Base-by-base conservation (phyloP, 2,329 filamentous ascomycete genomes). In the Dichotomopilus funicola region DNA sequence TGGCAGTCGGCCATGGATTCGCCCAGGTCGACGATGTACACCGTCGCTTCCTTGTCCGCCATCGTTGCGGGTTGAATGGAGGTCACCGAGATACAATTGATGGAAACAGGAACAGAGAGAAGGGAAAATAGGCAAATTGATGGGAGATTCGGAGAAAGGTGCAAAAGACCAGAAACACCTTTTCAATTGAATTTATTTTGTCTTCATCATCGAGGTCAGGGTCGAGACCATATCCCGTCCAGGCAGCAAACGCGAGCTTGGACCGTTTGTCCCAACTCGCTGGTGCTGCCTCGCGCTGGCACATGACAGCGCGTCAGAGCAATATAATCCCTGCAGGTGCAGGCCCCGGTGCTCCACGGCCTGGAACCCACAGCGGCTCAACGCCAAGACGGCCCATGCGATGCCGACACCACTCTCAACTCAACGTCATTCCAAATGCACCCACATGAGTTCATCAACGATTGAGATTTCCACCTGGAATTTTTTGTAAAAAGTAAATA, bases 11-110 rank as follows among this genome's bases (percentile, higher is more conserved):
- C 86, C 88, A 95, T 96, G n/a, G 91, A 88, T 66, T 75, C 77
- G 56, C 91, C 91, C 31, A 96, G 77, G 72, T 99, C 94, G 58
- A 99, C 73, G 63, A 99, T 87, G 71, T 94, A 99, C 44, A 97
- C 82, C 0, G 87, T 94, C 7, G 91, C 90, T 75, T 97, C 90
- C 70, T 99, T 99, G 60, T 88, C 85, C 9, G 91, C 87, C 92
- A 97, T 97, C 57, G 77, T 63, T 58, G 49, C 13, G 48, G 13
- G 42, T 33, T 2, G 40, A 13, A 5, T 12, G 40, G 49, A 19
- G 33, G 45, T 45, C 40, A 27, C 19, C 19, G 19, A 3, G 19
- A 27, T 38, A 37, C 31, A 46, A n/a, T 35, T 44, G 6, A 54
- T 52, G 42, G 9, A 27, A 4, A 35, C 27, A n/a, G 35, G 36